A percentile compares a stretch with the other conserved stretches of the same genome.
phyloP scores from a whole-genome alignment of 108 stramenopile genomes.

The Cylindrotheca fusiformis region DNA sequence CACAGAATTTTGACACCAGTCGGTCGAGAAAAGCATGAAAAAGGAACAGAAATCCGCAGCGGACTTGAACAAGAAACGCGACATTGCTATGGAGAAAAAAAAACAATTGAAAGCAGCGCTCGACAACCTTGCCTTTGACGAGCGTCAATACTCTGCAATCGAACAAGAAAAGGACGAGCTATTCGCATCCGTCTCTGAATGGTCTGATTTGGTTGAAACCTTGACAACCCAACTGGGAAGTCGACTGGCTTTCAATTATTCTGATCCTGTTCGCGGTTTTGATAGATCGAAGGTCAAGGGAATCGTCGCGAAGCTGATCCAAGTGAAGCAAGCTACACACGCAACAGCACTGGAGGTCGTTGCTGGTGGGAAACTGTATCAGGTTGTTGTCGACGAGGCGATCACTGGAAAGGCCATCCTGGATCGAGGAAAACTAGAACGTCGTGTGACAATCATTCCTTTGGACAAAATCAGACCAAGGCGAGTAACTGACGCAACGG shows the following conservation, averaged over 20 bases:
- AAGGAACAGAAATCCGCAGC: constrained; percentile 73
- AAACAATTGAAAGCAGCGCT: constrained; percentile 36
- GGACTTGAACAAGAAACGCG: constrained; percentile 56
- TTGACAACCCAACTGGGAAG: constrained; percentile 82
- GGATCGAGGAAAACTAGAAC: constrained; percentile 86
- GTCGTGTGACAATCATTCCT: constrained; percentile 97
- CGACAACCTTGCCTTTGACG: constrained; percentile 52
- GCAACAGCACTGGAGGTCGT: constrained; percentile 97
- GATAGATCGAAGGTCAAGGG: constrained; percentile 95
- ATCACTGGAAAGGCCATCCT: constrained; percentile 94
- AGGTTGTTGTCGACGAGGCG: constrained; percentile 98
- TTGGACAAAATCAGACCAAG: constrained; percentile 89
- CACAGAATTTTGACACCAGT: constrained; percentile 31
- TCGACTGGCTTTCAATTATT: constrained; percentile 89
- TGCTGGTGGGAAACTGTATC: constrained; percentile 91
- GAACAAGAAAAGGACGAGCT: constrained; percentile 69
- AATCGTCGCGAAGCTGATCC: constrained; percentile 87
- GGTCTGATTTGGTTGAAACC: constrained; percentile 69
- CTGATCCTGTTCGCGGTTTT: constrained; percentile 90
- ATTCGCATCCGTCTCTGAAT: constrained; percentile 46
- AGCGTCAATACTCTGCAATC: constrained; percentile 51
- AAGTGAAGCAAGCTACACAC: constrained; percentile 70
- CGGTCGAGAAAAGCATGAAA: constrained; percentile 83
- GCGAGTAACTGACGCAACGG: constrained; percentile 45
- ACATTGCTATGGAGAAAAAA: constrained; percentile 50